These are phyloP conservation scores for Chlorella sorokiniana DNA, from an alignment of 139 green algal genomes.

Conservation along the genomic window DNA sequence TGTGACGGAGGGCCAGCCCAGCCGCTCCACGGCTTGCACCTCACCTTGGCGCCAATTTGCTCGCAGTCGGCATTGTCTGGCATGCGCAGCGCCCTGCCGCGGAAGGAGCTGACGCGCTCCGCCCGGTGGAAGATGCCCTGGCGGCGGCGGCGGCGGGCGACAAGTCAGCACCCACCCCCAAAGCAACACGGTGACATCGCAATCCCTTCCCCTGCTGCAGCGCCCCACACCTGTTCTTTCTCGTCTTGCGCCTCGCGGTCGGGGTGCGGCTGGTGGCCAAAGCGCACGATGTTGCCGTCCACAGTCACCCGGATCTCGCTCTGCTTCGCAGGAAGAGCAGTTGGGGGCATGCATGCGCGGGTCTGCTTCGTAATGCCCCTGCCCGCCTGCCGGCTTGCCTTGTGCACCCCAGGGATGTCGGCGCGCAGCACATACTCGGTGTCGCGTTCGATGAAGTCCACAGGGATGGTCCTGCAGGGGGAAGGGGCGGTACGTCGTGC, in stretches of 20 bases:
- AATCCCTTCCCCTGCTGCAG: not conserved
- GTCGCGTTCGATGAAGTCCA: constrained; percentile 30
- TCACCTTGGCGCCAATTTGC: constrained; percentile 7
- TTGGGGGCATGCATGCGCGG: not conserved
- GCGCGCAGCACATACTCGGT: constrained; percentile 28
- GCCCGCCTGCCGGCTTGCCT: not conserved
- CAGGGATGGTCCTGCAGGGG: constrained; percentile 22
- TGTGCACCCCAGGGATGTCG: constrained; percentile 43
- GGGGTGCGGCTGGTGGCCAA: constrained; percentile 30
- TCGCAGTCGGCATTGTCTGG: constrained; percentile 36
- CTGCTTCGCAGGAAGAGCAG: not conserved
- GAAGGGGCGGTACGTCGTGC: not conserved
- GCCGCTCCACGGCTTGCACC: not conserved
- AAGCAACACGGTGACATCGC: not conserved
- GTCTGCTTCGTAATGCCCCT: not conserved
- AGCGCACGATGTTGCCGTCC: constrained; percentile 30
- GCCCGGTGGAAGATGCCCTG: constrained; percentile 33
- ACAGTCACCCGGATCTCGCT: constrained; percentile 33
- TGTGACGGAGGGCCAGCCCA: no score
- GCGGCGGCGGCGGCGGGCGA: not conserved
- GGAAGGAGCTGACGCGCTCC: constrained; percentile 29
- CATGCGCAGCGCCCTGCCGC: constrained; percentile 31
- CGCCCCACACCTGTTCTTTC: not conserved
- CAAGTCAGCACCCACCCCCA: not conserved
- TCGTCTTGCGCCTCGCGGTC: constrained; percentile 37